Conservation (phyloP, 2,329 filamentous ascomycete genomes). For the Fusarium robinianum region DNA sequence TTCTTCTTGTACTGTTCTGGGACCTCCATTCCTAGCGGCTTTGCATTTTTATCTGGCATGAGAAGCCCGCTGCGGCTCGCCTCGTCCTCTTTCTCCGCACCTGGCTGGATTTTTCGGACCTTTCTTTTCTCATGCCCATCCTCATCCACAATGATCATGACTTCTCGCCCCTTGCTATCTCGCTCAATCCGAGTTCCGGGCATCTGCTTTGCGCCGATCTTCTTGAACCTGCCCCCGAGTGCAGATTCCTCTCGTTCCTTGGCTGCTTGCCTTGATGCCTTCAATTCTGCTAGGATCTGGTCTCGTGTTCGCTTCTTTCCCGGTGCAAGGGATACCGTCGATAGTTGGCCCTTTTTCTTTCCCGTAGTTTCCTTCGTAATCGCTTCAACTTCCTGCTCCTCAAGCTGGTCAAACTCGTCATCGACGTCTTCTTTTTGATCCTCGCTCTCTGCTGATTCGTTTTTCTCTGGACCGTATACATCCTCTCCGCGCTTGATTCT, state of each 20-base stretch:
- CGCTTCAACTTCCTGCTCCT: conserved; percentile 58
- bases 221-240: conserved; percentile 66
- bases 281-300: conserved; percentile 70
- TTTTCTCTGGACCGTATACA: conserved; percentile 52
- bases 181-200: conserved; percentile 63
- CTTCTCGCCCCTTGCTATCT: conserved; percentile 64
- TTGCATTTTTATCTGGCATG: conserved; percentile 58
- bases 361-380: conserved; percentile 55
- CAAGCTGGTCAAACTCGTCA: conserved; percentile 66
- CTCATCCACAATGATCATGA: conserved; percentile 68
- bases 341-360: conserved; percentile 65
- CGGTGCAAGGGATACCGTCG: conserved; percentile 54
- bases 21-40: conserved; percentile 68
- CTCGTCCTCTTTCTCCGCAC: conserved; percentile 44
- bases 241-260: conserved; percentile 57
- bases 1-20: conserved; percentile 60
- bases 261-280: conserved; percentile 64
- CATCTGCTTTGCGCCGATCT: conserved; percentile 61
- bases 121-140: conserved; percentile 69
- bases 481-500: conserved; percentile 71
- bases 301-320: conserved; percentile 67
- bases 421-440: conserved; percentile 56
- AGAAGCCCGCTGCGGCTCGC: conserved; percentile 50
- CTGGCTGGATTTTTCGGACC: conserved; percentile 57
- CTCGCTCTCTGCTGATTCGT: conserved; percentile 37